Percentiles rank a stretch among this genome's conserved stretches.
phyloP scores from a whole-genome alignment of 345 rosid genomes.

The Gossypium herbaceum region DNA sequence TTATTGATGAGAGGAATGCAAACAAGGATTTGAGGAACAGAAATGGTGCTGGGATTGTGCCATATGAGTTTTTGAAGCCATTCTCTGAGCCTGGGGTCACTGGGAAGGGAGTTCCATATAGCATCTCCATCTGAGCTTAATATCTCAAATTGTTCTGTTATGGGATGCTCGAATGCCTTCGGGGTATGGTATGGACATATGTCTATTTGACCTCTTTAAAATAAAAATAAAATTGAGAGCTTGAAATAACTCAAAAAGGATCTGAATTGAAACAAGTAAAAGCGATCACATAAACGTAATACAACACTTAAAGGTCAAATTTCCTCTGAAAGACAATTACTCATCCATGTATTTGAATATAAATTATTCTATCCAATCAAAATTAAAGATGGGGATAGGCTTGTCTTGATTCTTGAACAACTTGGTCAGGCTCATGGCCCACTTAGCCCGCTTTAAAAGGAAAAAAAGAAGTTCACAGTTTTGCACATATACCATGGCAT shows the following conservation, averaged over 20 bases:
- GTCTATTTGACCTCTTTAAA: background rate
- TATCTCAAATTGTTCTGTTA: background rate
- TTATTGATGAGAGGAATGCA: slow-evolving; percentile 32
- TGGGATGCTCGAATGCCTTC: background rate
- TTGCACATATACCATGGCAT: no score
- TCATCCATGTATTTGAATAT: no score
- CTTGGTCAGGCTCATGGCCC: background rate
- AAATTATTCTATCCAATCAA: no score
- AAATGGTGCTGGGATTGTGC: slow-evolving; percentile 38
- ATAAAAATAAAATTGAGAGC: background rate
- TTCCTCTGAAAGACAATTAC: no score
- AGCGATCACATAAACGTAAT: no score
- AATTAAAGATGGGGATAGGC: no score
- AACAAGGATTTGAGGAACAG: slow-evolving; percentile 31
- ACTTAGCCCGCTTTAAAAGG: background rate
- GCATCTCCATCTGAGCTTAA: slow-evolving; percentile 31
- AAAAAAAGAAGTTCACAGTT: no score
- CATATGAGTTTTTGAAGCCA: slow-evolving; percentile 48
- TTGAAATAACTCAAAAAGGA: background rate
- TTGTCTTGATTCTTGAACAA: background rate
- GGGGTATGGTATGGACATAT: background rate
- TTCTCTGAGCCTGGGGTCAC: slow-evolving; percentile 42
- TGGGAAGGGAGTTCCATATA: slow-evolving; percentile 50
- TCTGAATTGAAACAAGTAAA: background rate
- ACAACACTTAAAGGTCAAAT: no score